A percentile compares a stretch with the other conserved stretches of the same genome.
Conservation (phyloP, 2,329 filamentous ascomycete species). For the Mycosphaerelloides madeirae region DNA sequence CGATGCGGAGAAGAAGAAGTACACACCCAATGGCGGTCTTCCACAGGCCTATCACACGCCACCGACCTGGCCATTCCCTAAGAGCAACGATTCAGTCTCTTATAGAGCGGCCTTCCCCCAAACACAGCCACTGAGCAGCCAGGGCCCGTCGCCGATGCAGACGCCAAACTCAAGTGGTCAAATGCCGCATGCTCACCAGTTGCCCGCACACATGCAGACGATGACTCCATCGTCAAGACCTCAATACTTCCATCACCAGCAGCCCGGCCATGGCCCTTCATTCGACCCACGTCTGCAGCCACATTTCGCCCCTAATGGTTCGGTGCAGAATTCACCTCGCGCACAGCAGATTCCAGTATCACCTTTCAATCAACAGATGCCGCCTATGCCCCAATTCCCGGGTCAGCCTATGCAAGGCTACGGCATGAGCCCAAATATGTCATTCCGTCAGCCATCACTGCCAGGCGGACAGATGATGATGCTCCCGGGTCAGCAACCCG, state of each 20-base stretch:
- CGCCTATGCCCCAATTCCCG: constrained; percentile 48
- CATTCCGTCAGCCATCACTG: constrained; percentile 33
- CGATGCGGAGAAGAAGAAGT: constrained; percentile 52
- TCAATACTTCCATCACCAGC: constrained; percentile 71
- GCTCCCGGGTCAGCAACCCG: constrained; percentile 19
- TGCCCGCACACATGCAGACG: constrained; percentile 71
- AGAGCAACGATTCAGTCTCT: constrained; percentile 68
- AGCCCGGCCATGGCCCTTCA: constrained; percentile 65
- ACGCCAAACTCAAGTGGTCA: constrained; percentile 55
- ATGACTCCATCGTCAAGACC: constrained; percentile 67
- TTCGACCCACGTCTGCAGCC: constrained; percentile 82
- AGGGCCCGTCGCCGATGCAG: constrained; percentile 60
- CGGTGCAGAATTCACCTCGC: constrained; percentile 75
- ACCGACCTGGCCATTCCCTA: constrained; percentile 74
- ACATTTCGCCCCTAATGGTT: constrained; percentile 70
- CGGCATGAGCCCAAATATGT: constrained; percentile 64
- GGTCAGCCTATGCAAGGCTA: constrained; percentile 67
- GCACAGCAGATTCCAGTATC: constrained; percentile 54
- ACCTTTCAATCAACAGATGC: constrained; percentile 49
- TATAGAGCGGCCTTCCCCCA: constrained; percentile 78
- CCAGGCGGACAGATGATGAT: constrained; percentile 24
- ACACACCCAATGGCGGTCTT: constrained; percentile 74
- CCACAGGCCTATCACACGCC: constrained; percentile 77
- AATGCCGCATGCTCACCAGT: constrained; percentile 75
- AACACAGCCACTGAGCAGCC: constrained; percentile 48